phyloP scores from a whole-genome alignment of 345 rosid species.

The Ceriops tagal region DNA sequence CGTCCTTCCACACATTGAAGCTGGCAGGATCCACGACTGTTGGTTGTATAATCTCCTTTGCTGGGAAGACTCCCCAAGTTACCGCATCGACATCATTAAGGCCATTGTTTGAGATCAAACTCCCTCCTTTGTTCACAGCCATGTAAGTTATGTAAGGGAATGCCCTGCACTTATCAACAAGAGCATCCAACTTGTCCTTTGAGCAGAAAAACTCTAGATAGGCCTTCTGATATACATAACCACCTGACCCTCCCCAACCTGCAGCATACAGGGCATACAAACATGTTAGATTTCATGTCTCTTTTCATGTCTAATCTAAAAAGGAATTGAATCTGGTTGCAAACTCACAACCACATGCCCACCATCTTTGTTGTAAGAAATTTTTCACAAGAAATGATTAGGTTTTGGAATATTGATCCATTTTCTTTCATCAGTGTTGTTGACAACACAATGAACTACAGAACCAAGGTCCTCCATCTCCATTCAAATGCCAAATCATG shows the following conservation, averaged over 20 bases:
- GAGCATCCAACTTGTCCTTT: conserved; percentile 51
- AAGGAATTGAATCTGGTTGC: not conserved
- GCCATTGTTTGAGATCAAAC: conserved; percentile 53
- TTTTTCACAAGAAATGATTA: not conserved
- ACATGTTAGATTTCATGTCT: not conserved
- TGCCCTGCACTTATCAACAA: conserved; percentile 66
- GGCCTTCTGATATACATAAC: conserved; percentile 94
- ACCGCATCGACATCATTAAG: conserved; percentile 70
- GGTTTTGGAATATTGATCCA: too few species aligned
- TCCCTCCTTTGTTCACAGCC: conserved; percentile 66
- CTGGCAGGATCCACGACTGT: conserved; percentile 92
- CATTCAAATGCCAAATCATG: too few species aligned
- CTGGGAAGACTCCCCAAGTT: conserved; percentile 96
- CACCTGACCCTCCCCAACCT: conserved; percentile 99
- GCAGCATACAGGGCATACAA: conserved; percentile 7
- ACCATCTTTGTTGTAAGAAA: not conserved
- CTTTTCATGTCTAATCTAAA: not conserved
- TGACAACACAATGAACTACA: too few species aligned
- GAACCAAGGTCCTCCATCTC: too few species aligned
- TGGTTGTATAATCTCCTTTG: conserved; percentile 85
- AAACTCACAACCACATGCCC: not conserved
- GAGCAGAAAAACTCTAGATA: conserved; percentile 96
- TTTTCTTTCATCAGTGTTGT: too few species aligned
- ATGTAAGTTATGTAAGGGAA: conserved; percentile 60
- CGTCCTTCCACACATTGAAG: conserved; percentile 95